Conservation (phyloP, 2,329 filamentous ascomycete genomes). For the Trichophyton benhamiae region DNA sequence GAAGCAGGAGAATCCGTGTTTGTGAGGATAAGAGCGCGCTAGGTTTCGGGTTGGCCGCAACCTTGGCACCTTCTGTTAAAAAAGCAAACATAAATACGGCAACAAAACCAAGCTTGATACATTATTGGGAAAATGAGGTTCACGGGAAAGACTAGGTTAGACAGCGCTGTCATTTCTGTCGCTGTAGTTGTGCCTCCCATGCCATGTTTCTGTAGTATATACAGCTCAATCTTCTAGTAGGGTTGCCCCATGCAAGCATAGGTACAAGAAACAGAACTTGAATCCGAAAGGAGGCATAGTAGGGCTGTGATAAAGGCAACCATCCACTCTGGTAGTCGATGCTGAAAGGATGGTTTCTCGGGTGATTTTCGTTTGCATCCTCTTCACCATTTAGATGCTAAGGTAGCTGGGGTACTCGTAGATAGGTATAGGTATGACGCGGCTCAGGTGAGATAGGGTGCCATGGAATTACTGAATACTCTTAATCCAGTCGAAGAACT, state of each 20-base stretch:
- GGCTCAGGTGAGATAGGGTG: no score
- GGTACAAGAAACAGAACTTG: background rate
- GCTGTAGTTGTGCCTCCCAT: background rate
- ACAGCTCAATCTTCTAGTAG: background rate
- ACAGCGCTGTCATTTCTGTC: background rate
- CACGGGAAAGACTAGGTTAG: background rate
- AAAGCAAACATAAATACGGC: background rate
- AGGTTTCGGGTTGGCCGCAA: conserved; percentile 2
- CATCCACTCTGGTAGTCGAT: no score
- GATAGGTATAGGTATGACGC: no score
- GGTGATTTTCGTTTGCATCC: no score
- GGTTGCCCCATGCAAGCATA: background rate
- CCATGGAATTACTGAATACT: background rate
- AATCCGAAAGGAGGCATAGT: background rate
- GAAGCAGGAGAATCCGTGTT: background rate
- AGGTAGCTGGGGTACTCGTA: no score
- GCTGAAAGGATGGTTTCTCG: no score
- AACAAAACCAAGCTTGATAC: background rate
- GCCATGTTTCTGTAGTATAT: background rate
- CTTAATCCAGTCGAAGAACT: background rate
- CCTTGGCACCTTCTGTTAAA: background rate
- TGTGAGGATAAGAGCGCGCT: background rate
- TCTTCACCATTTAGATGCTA: no score
- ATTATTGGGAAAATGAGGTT: background rate
- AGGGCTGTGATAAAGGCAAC: background rate